phyloP scores from a whole-genome alignment of 2,329 filamentous ascomycete species.

The Metarhizium sp. region DNA sequence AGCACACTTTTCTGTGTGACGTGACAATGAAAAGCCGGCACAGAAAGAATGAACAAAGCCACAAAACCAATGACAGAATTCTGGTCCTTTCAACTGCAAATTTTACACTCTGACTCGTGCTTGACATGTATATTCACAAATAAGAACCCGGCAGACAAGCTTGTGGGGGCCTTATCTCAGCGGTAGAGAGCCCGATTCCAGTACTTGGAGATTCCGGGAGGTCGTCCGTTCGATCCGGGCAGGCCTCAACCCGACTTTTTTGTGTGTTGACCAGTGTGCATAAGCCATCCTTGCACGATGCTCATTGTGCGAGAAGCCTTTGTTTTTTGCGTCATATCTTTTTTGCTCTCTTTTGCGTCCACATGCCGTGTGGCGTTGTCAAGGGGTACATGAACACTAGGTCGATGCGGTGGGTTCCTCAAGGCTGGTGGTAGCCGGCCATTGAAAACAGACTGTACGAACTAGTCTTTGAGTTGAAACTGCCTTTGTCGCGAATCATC shows the following conservation, averaged over 20 bases:
- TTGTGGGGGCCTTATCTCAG: slow-evolving; percentile 8
- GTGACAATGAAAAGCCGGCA: too few relatives aligned
- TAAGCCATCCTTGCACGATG: too few relatives aligned
- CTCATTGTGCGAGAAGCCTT: too few relatives aligned
- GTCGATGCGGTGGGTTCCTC: too few relatives aligned
- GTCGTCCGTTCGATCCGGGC: slow-evolving; percentile 9
- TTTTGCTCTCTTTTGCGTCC: not conserved
- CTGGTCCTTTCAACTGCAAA: not conserved
- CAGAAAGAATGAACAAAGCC: not conserved
- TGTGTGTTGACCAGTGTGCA: not conserved
- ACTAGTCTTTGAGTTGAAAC: not conserved
- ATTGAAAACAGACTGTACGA: not conserved
- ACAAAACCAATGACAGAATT: not conserved
- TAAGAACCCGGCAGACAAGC: not conserved
- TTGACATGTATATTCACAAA: not conserved
- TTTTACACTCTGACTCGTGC: not conserved
- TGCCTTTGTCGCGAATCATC: too few relatives aligned
- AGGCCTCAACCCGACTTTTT: slow-evolving; percentile 1
- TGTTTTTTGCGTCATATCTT: too few relatives aligned
- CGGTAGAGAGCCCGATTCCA: slow-evolving; percentile 9
- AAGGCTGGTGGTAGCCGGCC: too few relatives aligned
- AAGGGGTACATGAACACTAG: too few relatives aligned
- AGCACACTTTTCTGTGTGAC: too few relatives aligned
- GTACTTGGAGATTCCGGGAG: slow-evolving; percentile 4
- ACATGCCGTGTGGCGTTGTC: too few relatives aligned